Conservation (phyloP, 2,329 filamentous ascomycete species). For the Hypoxylon sp. region DNA sequence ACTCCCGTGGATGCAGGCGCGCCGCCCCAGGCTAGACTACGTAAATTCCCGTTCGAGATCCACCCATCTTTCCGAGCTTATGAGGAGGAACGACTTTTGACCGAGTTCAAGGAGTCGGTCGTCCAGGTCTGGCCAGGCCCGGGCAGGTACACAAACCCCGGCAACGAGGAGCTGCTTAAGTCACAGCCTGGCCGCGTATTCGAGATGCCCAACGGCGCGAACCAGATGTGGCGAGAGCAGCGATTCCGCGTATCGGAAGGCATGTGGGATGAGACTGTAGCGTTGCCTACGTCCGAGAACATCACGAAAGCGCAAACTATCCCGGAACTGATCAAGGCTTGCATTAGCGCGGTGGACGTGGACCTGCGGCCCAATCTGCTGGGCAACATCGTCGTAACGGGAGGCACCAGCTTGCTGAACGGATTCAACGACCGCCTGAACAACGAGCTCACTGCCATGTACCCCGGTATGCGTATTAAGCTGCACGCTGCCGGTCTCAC, state of each 20-base stretch:
- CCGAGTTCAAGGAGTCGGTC: conserved; percentile 97
- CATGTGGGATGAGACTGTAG: conserved; percentile 88
- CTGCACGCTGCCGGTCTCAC: conserved; percentile 89
- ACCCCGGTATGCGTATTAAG: conserved; percentile 88
- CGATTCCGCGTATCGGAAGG: conserved; percentile 89
- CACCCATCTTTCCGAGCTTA: conserved; percentile 81
- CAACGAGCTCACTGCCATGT: conserved; percentile 84
- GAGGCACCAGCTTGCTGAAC: conserved; percentile 87
- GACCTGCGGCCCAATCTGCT: conserved; percentile 88
- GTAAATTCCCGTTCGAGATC: conserved; percentile 75
- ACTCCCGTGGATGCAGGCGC: conserved; percentile 88
- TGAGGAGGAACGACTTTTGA: conserved; percentile 92
- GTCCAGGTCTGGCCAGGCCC: conserved; percentile 94
- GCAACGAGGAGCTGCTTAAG: conserved; percentile 83
- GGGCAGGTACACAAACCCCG: conserved; percentile 72
- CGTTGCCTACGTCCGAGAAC: conserved; percentile 64
- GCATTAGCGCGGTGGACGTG: conserved; percentile 85
- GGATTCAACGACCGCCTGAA: conserved; percentile 94
- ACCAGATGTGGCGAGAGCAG: conserved; percentile 93
- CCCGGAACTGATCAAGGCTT: conserved; percentile 83
- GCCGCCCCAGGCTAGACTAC: conserved; percentile 81
- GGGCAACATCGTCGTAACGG: conserved; percentile 92
- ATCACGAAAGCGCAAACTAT: conserved; percentile 80
- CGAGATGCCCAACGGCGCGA: conserved; percentile 97
- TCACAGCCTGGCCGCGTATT: conserved; percentile 86